These are phyloP conservation scores for Cryptococcus sp. DNA, from an alignment of 1,284 basidiomycete species.

Conservation along the genomic window DNA sequence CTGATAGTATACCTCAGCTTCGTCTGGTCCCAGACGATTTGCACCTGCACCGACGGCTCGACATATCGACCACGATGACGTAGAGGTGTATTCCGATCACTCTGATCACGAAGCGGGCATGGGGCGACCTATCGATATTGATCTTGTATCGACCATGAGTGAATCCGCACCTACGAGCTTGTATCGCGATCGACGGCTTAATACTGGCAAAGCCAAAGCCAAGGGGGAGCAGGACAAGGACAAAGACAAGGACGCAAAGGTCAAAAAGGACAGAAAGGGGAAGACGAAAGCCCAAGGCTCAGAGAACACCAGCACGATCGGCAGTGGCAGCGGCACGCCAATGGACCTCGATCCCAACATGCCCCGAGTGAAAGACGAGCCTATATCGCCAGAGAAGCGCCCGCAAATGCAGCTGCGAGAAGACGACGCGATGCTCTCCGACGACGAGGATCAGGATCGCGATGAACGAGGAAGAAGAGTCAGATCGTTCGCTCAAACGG, in stretches of 20 bases:
- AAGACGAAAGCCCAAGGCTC: constrained; percentile 20
- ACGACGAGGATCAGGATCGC: constrained; percentile 43
- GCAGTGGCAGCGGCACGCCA: not conserved
- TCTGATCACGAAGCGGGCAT: constrained; percentile 77
- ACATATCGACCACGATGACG: constrained; percentile 51
- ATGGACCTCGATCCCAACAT: constrained; percentile 15
- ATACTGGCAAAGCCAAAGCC: constrained; percentile 49
- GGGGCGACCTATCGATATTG: constrained; percentile 70
- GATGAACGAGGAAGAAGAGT: constrained; percentile 41
- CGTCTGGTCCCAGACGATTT: constrained; percentile 36
- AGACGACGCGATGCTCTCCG: constrained; percentile 43
- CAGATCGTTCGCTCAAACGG: constrained; percentile 40
- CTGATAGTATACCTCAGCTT: not conserved
- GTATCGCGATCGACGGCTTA: constrained; percentile 54
- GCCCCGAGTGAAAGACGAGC: constrained; percentile 43
- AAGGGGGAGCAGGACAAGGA: constrained; percentile 47
- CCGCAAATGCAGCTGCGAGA: constrained; percentile 19
- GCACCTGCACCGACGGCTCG: constrained; percentile 57
- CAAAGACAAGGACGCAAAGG: constrained; percentile 49
- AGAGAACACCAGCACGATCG: constrained; percentile 1
- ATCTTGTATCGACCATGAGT: constrained; percentile 74
- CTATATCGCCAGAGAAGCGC: constrained; percentile 40
- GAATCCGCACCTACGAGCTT: constrained; percentile 86
- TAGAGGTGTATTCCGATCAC: constrained; percentile 82
- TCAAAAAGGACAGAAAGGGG: constrained; percentile 20